Percentiles rank a stretch among this genome's conserved stretches.
Evolutionary conservation across 352 stramenopile species (phyloP).

Genomic region (Phytophthora aleatoria): DNA sequence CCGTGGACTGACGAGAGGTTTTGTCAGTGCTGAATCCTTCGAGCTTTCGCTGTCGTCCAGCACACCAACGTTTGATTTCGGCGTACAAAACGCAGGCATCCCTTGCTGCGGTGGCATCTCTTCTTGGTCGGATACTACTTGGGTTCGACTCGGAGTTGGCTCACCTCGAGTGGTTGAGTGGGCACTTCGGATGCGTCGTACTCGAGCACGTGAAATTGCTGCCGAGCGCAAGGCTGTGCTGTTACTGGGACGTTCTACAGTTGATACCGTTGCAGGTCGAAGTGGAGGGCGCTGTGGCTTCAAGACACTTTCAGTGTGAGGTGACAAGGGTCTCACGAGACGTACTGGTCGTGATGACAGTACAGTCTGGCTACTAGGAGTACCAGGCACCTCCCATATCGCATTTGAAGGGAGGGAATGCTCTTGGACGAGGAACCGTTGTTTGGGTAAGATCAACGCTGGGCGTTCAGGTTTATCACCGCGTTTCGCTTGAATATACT

Average conservation of each 20-base stretch:
- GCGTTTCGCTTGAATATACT: constrained; percentile 33
- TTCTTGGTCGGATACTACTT: not conserved
- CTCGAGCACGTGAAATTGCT: constrained; percentile 26
- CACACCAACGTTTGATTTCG: not conserved
- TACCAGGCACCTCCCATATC: constrained; percentile 21
- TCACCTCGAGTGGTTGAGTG: constrained; percentile 5
- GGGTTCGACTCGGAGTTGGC: not conserved
- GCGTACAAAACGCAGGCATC: not conserved
- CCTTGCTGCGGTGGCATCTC: not conserved
- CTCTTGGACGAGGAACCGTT: constrained; percentile 30
- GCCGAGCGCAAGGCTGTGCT: constrained; percentile 20
- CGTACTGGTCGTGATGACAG: constrained; percentile 23
- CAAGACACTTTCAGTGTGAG: not conserved
- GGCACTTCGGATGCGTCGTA: constrained; percentile 32
- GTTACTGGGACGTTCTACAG: constrained; percentile 5
- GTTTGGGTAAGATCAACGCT: constrained; percentile 27
- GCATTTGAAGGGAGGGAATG: constrained; percentile 27
- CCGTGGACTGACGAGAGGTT: too few species aligned
- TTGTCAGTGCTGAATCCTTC: not conserved
- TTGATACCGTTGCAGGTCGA: constrained; percentile 19
- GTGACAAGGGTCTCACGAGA: constrained; percentile 3
- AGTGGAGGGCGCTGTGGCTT: constrained; percentile 11
- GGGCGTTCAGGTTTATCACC: constrained; percentile 14
- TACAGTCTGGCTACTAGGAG: constrained; percentile 6
- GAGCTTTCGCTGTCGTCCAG: not conserved